These are phyloP conservation scores for Vitis labrusca DNA, from an alignment of 164 flowering plant species.

Conservation along the genomic window DNA sequence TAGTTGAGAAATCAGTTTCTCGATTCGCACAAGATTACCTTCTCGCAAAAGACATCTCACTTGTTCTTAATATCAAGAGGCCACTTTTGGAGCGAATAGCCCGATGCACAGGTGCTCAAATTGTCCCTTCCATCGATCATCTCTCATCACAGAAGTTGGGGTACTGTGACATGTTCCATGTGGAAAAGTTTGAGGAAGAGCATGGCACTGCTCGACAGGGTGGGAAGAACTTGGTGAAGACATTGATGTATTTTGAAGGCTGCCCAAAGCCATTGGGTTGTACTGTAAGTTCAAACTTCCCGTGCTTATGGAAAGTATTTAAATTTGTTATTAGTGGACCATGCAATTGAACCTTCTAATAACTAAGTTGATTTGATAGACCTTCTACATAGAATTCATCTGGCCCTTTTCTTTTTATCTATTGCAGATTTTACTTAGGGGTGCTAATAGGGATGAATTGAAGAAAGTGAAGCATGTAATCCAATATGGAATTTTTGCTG, in stretches of 20 bases:
- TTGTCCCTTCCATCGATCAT: slow-evolving; percentile 63
- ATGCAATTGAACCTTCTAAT: background rate
- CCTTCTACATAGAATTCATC: background rate
- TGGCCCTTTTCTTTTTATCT: slow-evolving; percentile 6
- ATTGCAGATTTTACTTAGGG: slow-evolving; percentile 83
- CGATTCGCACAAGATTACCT: slow-evolving; percentile 67
- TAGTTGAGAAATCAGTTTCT: slow-evolving; percentile 73
- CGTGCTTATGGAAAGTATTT: background rate
- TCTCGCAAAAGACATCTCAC: slow-evolving; percentile 60
- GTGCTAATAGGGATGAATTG: slow-evolving; percentile 87
- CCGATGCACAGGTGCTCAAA: slow-evolving; percentile 67
- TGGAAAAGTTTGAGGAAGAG: slow-evolving; percentile 56
- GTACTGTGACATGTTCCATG: slow-evolving; percentile 58
- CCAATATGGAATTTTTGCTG: slow-evolving; percentile 95
- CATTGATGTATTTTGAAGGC: slow-evolving; percentile 69
- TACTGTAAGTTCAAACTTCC: slow-evolving; percentile 36
- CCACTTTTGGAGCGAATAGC: slow-evolving; percentile 70
- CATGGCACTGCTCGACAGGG: slow-evolving; percentile 55
- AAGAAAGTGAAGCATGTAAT: slow-evolving; percentile 95
- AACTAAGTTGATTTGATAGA: background rate
- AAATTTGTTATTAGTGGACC: background rate
- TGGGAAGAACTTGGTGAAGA: slow-evolving; percentile 53
- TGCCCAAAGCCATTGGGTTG: slow-evolving; percentile 80
- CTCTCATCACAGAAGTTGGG: slow-evolving; percentile 54
- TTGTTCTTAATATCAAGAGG: slow-evolving; percentile 66